Percentiles rank a stretch among this genome's conserved stretches.
phyloP scores from a whole-genome alignment of 441 rosid genomes.

The Populus hybrid region DNA sequence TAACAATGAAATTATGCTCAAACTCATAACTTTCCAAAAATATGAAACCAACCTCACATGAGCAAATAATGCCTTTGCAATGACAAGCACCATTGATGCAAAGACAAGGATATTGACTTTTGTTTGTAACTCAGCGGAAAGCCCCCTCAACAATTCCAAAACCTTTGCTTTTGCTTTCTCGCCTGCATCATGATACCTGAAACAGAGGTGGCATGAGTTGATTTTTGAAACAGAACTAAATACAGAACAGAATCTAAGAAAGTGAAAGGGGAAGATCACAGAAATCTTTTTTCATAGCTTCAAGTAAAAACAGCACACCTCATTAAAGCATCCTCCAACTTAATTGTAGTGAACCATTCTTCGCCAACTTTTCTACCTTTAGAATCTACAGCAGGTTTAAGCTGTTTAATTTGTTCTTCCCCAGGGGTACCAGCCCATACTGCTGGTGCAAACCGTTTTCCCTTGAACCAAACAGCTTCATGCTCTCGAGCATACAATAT shows the following conservation, averaged over 20 bases:
- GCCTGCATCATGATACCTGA: constrained; percentile 87
- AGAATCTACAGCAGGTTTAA: constrained; percentile 82
- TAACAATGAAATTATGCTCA: not conserved
- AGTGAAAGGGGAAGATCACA: not conserved
- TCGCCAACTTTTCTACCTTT: constrained; percentile 97
- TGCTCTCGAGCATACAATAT: constrained; percentile 87
- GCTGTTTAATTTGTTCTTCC: constrained; percentile 93
- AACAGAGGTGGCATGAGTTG: constrained; percentile 17
- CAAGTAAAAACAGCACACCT: constrained; percentile 40
- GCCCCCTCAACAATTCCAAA: constrained; percentile 75
- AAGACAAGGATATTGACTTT: constrained; percentile 81
- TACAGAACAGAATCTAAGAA: not conserved
- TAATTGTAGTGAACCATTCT: constrained; percentile 90
- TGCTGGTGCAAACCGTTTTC: constrained; percentile 73
- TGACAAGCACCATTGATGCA: constrained; percentile 88
- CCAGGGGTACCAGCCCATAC: constrained; percentile 91
- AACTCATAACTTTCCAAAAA: not conserved
- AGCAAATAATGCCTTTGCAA: constrained; percentile 85
- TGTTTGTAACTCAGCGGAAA: constrained; percentile 78
- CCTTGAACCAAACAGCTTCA: constrained; percentile 96
- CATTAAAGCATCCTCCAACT: constrained; percentile 77
- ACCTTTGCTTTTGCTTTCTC: constrained; percentile 73
- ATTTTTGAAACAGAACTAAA: not conserved
- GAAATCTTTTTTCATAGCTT: not conserved
- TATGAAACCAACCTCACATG: constrained; percentile 70